These are phyloP conservation scores for Neurospora sp. DNA, from an alignment of 495 filamentous ascomycete genomes.

Conservation along the genomic window DNA sequence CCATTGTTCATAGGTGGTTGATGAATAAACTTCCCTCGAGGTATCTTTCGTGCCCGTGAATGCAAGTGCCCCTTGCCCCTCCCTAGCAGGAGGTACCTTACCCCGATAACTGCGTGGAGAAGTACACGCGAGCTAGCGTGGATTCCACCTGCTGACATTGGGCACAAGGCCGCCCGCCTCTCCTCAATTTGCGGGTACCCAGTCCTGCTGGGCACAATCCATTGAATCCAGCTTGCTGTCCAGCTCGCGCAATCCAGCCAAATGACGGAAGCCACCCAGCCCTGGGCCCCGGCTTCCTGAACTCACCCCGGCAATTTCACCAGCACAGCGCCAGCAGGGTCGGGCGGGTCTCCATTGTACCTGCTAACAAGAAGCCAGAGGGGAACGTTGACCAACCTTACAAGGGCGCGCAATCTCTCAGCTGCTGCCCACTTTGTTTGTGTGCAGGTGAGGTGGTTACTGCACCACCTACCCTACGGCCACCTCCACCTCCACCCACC, in stretches of 20 bases:
- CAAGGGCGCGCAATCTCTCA: neutral
- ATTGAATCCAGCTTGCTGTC: neutral
- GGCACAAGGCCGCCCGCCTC: neutral
- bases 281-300: neutral
- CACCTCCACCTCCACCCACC: neutral
- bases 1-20: neutral
- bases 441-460: neutral
- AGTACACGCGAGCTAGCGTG: neutral
- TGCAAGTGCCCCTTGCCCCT: neutral
- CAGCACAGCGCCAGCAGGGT: neutral
- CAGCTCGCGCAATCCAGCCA: neutral
- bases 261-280: neutral
- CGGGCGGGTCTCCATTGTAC: neutral
- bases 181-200: neutral
- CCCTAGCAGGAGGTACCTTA: neutral
- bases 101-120: neutral
- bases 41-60: neutral
- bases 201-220: neutral
- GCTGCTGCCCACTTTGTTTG: neutral
- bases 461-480: conserved; percentile 1
- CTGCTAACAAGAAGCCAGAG: neutral
- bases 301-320: neutral
- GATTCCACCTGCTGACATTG: neutral
- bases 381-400: neutral
- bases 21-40: neutral